A percentile compares a stretch with the other conserved stretches of the same genome.
Conservation (phyloP, 179 eudicot genomes). For the Camellia oleifera region DNA sequence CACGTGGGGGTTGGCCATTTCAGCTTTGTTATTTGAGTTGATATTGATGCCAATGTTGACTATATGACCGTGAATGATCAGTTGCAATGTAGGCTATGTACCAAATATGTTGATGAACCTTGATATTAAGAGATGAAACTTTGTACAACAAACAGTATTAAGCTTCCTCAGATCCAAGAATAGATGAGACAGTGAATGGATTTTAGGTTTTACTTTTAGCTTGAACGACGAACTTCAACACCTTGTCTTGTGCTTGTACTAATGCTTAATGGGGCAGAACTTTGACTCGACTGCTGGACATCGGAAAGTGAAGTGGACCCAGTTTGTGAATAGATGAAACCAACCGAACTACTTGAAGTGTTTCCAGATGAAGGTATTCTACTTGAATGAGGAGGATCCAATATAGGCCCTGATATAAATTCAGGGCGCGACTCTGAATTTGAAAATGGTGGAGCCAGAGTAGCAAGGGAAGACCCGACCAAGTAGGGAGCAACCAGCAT, state of each 20-base stretch:
- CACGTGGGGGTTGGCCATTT: background rate
- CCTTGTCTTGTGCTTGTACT: slow-evolving; percentile 34
- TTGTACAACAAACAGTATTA: slow-evolving; percentile 17
- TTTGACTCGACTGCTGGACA: slow-evolving; percentile 39
- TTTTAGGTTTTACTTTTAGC: slow-evolving; percentile 23
- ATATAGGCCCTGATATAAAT: slow-evolving; percentile 31
- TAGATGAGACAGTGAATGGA: slow-evolving; percentile 2
- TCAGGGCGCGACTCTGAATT: slow-evolving; percentile 46
- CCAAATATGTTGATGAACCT: background rate
- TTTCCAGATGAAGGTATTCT: slow-evolving; percentile 33
- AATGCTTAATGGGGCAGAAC: slow-evolving; percentile 29
- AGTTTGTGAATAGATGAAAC: slow-evolving; percentile 41
- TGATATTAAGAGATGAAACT: slow-evolving; percentile 5
- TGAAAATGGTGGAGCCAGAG: slow-evolving; percentile 44
- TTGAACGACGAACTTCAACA: slow-evolving; percentile 35
- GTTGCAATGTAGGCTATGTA: slow-evolving; percentile 4
- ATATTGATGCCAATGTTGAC: slow-evolving; percentile 10
- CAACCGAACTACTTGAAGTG: slow-evolving; percentile 37
- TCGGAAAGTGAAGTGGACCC: slow-evolving; percentile 27
- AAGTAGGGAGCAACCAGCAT: slow-evolving; percentile 62
- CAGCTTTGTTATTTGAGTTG: slow-evolving; percentile 16
- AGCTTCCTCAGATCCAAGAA: slow-evolving; percentile 14
- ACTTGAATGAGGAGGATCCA: slow-evolving; percentile 33
- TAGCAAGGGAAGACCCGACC: slow-evolving; percentile 34
- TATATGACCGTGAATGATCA: slow-evolving; percentile 6